Conservation (phyloP, 306 rosid species). For the Betula pendula region DNA sequence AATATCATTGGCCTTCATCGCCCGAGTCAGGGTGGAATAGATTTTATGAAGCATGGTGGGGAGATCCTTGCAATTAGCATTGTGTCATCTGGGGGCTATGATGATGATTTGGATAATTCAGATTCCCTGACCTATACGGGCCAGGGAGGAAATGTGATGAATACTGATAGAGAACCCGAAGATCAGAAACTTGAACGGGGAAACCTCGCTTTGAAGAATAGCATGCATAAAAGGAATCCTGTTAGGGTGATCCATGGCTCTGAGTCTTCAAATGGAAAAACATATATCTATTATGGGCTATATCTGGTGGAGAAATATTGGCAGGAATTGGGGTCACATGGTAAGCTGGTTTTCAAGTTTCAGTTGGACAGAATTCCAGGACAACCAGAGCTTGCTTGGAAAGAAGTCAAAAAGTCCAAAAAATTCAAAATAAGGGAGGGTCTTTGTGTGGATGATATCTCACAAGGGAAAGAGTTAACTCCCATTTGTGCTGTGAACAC, state of each 20-base stretch:
- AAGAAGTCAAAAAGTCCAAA: conserved; percentile 70
- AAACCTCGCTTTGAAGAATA: conserved; percentile 87
- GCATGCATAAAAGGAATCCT: conserved; percentile 59
- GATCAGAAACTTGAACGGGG: conserved; percentile 95
- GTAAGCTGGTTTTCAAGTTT: conserved; percentile 76
- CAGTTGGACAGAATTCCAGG: conserved; percentile 62
- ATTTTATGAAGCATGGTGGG: conserved; percentile 53
- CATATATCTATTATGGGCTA: conserved; percentile 79
- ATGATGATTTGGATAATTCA: conserved; percentile 66
- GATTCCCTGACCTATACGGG: conserved; percentile 77
- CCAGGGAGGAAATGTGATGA: conserved; percentile 85
- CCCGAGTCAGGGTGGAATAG: conserved; percentile 75
- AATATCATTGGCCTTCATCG: conserved; percentile 82
- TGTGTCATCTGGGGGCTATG: conserved; percentile 85
- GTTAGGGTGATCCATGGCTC: conserved; percentile 90
- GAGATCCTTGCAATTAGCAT: conserved; percentile 77
- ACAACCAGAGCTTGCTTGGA: conserved; percentile 92
- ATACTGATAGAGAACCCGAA: conserved; percentile 69
- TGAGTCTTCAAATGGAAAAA: conserved; percentile 66
- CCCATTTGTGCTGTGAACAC: conserved; percentile 84
- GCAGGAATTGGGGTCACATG: conserved; percentile 82
- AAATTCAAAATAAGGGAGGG: conserved; percentile 69
- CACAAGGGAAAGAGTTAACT: conserved; percentile 68
- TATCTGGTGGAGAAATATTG: conserved; percentile 68
- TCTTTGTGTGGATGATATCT: conserved; percentile 70